These are phyloP conservation scores for Dothideomycetes sp. DNA, from an alignment of 2,329 filamentous ascomycete species.

Conservation along the genomic window DNA sequence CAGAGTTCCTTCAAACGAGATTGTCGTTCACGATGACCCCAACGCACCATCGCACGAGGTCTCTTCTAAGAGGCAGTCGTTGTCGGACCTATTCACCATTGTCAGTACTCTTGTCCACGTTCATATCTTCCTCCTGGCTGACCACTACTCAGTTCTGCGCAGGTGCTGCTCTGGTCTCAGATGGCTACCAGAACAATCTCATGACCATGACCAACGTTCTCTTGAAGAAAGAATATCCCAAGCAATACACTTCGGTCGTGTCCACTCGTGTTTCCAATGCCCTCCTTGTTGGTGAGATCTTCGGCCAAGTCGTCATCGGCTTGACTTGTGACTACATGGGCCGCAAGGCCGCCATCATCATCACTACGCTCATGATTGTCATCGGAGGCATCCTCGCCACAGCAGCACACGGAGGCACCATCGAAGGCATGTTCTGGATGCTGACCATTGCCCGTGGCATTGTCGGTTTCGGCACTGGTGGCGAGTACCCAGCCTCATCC, in stretches of 20 bases:
- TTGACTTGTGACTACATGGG: slow-evolving; percentile 36
- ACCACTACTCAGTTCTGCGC: slow-evolving; percentile 13
- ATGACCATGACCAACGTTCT: slow-evolving; percentile 26
- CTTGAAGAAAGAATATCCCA: slow-evolving; percentile 16
- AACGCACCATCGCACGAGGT: not conserved
- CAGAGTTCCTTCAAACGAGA: not conserved
- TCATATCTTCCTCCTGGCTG: too few species aligned
- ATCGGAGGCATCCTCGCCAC: slow-evolving; percentile 33
- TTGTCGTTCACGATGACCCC: not conserved
- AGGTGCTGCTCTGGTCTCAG: slow-evolving; percentile 21
- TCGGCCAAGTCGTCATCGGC: slow-evolving; percentile 30
- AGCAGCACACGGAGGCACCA: slow-evolving; percentile 33
- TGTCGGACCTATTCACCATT: not conserved
- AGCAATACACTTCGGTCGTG: slow-evolving; percentile 11
- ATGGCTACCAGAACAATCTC: slow-evolving; percentile 25
- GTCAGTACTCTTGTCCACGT: too few species aligned
- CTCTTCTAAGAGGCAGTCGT: not conserved
- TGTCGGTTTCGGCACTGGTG: slow-evolving; percentile 36
- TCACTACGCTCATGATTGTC: slow-evolving; percentile 36
- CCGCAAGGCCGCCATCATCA: slow-evolving; percentile 34
- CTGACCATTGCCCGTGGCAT: slow-evolving; percentile 38
- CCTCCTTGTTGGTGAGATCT: slow-evolving; percentile 30
- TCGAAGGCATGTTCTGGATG: slow-evolving; percentile 43
- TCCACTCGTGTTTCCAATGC: slow-evolving; percentile 12
- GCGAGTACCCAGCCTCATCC: slow-evolving; percentile 38